Percentiles rank a stretch among this genome's conserved stretches.
phyloP scores from a whole-genome alignment of 441 rosid genomes.

The Adansonia madagascariensis region DNA sequence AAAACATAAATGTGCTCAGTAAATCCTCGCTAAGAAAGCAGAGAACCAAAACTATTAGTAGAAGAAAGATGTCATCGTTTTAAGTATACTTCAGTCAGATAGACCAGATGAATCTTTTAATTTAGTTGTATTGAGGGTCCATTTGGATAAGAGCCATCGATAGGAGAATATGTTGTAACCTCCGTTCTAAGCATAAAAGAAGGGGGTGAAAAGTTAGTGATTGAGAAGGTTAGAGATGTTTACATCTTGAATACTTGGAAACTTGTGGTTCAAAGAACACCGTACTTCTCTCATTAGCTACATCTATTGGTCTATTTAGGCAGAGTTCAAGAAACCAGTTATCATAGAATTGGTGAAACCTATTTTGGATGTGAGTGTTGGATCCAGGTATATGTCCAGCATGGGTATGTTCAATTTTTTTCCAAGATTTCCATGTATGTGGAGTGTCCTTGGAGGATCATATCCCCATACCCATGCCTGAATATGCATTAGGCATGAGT shows the following conservation, averaged over 20 bases:
- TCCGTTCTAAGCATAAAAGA: slow-evolving; percentile 7
- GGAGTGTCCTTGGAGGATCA: no score
- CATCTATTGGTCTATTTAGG: slow-evolving; percentile 9
- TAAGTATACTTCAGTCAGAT: neutral
- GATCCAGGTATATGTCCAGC: no score
- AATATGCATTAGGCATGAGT: no score
- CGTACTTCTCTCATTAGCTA: slow-evolving; percentile 7
- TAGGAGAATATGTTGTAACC: neutral
- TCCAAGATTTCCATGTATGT: no score
- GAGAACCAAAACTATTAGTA: slow-evolving; percentile 1
- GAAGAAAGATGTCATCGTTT: neutral
- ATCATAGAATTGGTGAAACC: slow-evolving; percentile 5
- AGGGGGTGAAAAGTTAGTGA: neutral
- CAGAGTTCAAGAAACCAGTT: slow-evolving; percentile 5
- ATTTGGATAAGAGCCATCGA: neutral
- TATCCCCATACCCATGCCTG: no score
- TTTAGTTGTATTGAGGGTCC: neutral
- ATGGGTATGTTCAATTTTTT: no score
- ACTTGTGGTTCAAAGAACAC: neutral
- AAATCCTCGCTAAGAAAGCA: slow-evolving; percentile 10
- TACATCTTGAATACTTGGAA: neutral
- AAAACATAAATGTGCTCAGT: slow-evolving; percentile 17
- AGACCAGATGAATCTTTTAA: neutral
- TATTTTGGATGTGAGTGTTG: no score
- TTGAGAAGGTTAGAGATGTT: slow-evolving; percentile 13